These are phyloP conservation scores for Cyanidioschyzon merolae DNA, from an alignment of 23 red algal genomes.

Conservation along the genomic window DNA sequence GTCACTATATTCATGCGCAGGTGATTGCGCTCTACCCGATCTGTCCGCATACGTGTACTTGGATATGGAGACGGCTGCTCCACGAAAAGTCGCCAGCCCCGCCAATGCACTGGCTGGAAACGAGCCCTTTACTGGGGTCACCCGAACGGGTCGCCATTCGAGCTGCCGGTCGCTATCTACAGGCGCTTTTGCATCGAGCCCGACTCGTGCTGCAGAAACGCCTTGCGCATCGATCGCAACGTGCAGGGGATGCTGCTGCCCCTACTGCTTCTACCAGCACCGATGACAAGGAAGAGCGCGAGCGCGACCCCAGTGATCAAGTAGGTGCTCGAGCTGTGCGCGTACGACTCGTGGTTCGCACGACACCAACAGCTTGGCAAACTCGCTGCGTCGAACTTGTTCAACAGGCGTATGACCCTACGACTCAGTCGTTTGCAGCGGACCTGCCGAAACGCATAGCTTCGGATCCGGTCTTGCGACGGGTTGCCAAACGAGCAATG, in stretches of 20 bases:
- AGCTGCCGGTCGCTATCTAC: conserved; percentile 51
- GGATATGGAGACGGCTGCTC: conserved; percentile 50
- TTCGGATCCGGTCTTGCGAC: conserved; percentile 30
- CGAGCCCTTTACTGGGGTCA: conserved; percentile 20
- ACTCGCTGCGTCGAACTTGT: conserved; percentile 40
- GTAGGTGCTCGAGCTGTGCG: not conserved
- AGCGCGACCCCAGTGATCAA: not conserved
- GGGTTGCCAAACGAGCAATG: conserved; percentile 73
- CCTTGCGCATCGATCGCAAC: not conserved
- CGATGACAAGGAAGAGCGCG: conserved; percentile 42
- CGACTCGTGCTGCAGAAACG: conserved; percentile 19
- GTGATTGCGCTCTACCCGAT: conserved; percentile 60
- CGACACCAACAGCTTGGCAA: conserved; percentile 61
- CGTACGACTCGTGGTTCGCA: conserved; percentile 38
- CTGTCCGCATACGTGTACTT: conserved; percentile 76
- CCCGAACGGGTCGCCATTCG: conserved; percentile 51
- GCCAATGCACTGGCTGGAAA: conserved; percentile 56
- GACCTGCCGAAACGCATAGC: conserved; percentile 71
- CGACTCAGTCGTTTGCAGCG: conserved; percentile 38
- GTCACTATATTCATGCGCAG: conserved; percentile 50
- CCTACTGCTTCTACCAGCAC: conserved; percentile 41
- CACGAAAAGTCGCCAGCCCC: conserved; percentile 27
- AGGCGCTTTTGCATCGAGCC: conserved; percentile 52
- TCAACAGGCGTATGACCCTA: conserved; percentile 47
- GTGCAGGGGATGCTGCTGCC: not conserved